phyloP scores from a whole-genome alignment of 371 early-diverging fungal genomes.

The Blastocladiella emersonii region DNA sequence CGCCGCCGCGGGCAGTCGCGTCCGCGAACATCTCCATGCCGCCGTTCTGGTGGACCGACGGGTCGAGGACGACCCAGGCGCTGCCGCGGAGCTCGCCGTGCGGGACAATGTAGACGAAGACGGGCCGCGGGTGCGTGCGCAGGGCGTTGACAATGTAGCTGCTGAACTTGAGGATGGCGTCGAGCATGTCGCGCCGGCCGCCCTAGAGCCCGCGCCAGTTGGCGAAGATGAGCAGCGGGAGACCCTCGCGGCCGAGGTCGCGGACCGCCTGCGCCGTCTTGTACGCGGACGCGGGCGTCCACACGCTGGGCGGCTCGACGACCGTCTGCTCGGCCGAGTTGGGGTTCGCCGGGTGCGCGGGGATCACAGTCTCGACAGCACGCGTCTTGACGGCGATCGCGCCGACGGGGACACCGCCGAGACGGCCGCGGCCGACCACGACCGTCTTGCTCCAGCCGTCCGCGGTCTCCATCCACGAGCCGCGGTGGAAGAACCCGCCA shows the following conservation, averaged over 20 bases:
- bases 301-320: conserved; percentile 92
- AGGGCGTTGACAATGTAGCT: conserved; percentile 95
- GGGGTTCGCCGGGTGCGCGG: conserved; percentile 88
- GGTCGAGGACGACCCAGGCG: conserved; percentile 98
- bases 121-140: conserved; percentile 81
- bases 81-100: conserved; percentile 97
- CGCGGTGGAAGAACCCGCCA: conserved; percentile 84
- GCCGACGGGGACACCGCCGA: conserved; percentile 95
- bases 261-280: conserved; percentile 97
- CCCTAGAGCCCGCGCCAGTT: conserved; percentile 99
- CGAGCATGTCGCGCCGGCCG: conserved; percentile 97
- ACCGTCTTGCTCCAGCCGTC: conserved; percentile 56
- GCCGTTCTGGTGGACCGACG: conserved; percentile 80
- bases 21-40: conserved; percentile 99
- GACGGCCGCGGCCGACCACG: conserved; percentile 85
- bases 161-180: conserved; percentile 94
- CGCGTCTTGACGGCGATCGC: conserved; percentile 94
- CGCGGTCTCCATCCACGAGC: conserved; percentile 70
- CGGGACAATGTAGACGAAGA: conserved; percentile 92
- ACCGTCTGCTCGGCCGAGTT: conserved; percentile 75
- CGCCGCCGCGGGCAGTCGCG: conserved; percentile 78
- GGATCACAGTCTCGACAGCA: conserved; percentile 75
- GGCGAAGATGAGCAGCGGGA: conserved; percentile 96
- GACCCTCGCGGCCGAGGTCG: conserved; percentile 95
- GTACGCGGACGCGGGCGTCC: conserved; percentile 96